These are phyloP conservation scores for Saccharata proteae DNA, from an alignment of 2,329 filamentous ascomycete genomes.

Conservation along the genomic window DNA sequence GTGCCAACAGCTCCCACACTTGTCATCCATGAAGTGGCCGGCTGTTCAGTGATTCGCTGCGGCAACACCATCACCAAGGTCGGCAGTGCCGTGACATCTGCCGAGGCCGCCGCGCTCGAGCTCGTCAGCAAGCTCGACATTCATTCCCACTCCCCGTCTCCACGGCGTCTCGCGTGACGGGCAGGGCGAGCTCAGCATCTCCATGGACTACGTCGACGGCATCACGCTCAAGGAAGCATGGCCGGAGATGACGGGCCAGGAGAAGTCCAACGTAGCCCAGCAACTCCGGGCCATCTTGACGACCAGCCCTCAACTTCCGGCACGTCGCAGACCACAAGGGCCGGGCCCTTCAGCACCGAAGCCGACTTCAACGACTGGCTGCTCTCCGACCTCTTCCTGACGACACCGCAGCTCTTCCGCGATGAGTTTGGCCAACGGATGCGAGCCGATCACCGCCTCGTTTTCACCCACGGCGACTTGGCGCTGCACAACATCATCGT, in stretches of 20 bases:
- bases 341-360: conserved; percentile 8
- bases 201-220: conserved; percentile 11
- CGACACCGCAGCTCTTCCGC: conserved; percentile 4
- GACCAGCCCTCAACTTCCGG: conserved; percentile 6
- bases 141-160: too few relatives aligned
- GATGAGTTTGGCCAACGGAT: conserved; percentile 5
- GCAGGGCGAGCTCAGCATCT: too few relatives aligned
- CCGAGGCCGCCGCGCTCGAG: too few relatives aligned
- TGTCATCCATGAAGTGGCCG: too few relatives aligned
- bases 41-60: too few relatives aligned
- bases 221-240: conserved; percentile 8
- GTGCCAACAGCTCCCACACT: too few relatives aligned
- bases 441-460: conserved; percentile 8
- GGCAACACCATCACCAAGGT: too few relatives aligned
- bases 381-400: conserved; percentile 8
- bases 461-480: conserved; percentile 12
- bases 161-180: too few relatives aligned
- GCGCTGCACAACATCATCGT: conserved; percentile 12
- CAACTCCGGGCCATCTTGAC: conserved; percentile 9
- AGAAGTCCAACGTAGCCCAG: conserved; percentile 8
- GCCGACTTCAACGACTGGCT: conserved; percentile 8
- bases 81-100: too few relatives aligned
- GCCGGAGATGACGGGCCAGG: conserved; percentile 7
- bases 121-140: too few relatives aligned
- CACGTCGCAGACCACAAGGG: conserved; percentile 3